Conservation (phyloP, 768 basidiomycete species). For the Mycena vulgaris region DNA sequence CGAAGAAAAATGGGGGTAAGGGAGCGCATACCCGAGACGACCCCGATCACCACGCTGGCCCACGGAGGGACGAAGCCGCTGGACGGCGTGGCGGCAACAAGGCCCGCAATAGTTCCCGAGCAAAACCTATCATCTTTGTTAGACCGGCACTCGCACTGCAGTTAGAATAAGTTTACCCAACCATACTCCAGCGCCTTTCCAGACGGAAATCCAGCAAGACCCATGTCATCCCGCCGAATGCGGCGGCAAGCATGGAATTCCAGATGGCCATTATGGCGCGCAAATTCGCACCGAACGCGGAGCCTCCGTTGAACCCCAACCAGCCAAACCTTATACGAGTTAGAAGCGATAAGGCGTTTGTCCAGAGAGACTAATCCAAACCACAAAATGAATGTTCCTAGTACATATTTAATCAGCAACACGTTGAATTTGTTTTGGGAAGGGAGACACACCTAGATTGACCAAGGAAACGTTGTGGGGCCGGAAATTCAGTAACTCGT, state of each 20-base stretch:
- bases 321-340: constrained; percentile 49
- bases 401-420: background rate
- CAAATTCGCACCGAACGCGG: constrained; percentile 89
- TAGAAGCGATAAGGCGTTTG: no score
- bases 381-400: constrained; percentile 34
- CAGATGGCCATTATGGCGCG: constrained; percentile 88
- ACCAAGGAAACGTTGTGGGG: constrained; percentile 92
- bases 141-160: background rate
- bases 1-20: no score
- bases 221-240: constrained; percentile 89
- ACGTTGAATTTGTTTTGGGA: no score
- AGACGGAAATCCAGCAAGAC: constrained; percentile 84
- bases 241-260: constrained; percentile 91
- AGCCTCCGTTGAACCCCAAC: constrained; percentile 94
- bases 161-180: constrained; percentile 54
- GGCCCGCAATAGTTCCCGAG: constrained; percentile 91
- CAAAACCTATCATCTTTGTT: constrained; percentile 69
- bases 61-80: constrained; percentile 87
- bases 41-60: constrained; percentile 82
- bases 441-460: constrained; percentile 83
- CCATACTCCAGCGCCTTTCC: constrained; percentile 89
- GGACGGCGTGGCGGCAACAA: constrained; percentile 91
- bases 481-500: constrained; percentile 83
- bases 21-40: constrained; percentile 81
- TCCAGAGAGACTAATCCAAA: background rate